Evolutionary conservation across 176 grass and related monocot genomes (phyloP), one percentile per base, ranked within the genome.

Genomic region (Avena eriantha): DNA sequence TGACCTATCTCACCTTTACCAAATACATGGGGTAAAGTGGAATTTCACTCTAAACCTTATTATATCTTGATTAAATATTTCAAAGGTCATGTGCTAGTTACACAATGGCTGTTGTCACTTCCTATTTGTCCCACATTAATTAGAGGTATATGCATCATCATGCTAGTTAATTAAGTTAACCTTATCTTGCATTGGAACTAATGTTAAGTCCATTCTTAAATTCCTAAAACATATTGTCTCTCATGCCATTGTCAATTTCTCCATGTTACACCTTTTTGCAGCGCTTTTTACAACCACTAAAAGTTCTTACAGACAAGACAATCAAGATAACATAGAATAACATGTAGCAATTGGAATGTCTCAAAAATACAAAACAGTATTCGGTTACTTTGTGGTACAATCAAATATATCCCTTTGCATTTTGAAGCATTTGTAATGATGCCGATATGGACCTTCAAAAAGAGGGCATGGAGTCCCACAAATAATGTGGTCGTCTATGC

Each of bases 401-500:
- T 51, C 64, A 83, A 60, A 56, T 74, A 72, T 45, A 24, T 68
- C 24, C 23, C 83, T 81, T 48, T n/a, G 8, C 3, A 66, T 68
- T 69, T 29, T 36, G 45, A 23, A 60, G 34, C 61, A 87, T 91
- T 83, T 83, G 83, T 60, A 87, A 91, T 80, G 80, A 72, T 88
- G 86, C 84, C 76, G 63, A 83, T 74, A 64, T 91, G 77, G 90
- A 87, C 86, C 87, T 90, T 84, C 26, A 45, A 80, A 90, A 90
- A 68, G 78, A 74, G 45, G 50, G 58, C 41, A 82, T 78, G 71
- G 78, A 87, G 74, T 71, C 47, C 19, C 49, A 78, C 90, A 75
- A 87, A 92, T 86, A 71, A 88, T 90, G 78, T 79, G 82, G 93
- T 75, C 70, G 76, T 90, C 22, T 92, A 92, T 85, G 80, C 90